A percentile compares a stretch with the other conserved stretches of the same genome.
Evolutionary conservation across 805 yeast species (phyloP).

Genomic region (Helenozyma baotianmanensis): DNA sequence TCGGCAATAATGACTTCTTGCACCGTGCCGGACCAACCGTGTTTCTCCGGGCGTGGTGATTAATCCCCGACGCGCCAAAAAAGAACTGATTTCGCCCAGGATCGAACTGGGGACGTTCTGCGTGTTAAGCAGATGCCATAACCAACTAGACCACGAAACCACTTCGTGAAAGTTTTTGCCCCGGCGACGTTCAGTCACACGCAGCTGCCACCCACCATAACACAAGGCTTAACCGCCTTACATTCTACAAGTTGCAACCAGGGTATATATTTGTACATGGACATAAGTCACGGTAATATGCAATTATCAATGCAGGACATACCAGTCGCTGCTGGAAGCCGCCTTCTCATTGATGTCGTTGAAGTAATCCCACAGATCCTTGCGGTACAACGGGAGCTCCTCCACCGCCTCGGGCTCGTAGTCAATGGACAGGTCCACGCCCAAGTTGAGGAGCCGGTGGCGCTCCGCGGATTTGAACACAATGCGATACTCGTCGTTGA

Average conservation of each 20-base stretch:
- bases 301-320: no score
- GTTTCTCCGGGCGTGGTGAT: no score
- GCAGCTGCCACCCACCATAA: no score
- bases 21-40: no score
- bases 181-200: no score
- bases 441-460: conserved; percentile 18
- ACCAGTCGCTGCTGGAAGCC: conserved; percentile 8
- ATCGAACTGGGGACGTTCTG: conserved; percentile 99
- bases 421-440: conserved; percentile 23
- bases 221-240: no score
- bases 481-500: conserved; percentile 33
- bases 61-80: not conserved
- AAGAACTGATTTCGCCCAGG: conserved; percentile 94
- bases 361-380: conserved; percentile 22
- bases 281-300: no score
- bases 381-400: conserved; percentile 39
- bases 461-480: conserved; percentile 22
- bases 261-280: no score
- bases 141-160: conserved; percentile 93
- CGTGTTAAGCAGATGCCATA: conserved; percentile 99
- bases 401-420: conserved; percentile 19
- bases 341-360: conserved; percentile 8
- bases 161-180: no score
- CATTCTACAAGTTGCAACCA: no score
- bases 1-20: no score